Conservation (phyloP, 129 eudicot species). For the Artemisia argyi region DNA sequence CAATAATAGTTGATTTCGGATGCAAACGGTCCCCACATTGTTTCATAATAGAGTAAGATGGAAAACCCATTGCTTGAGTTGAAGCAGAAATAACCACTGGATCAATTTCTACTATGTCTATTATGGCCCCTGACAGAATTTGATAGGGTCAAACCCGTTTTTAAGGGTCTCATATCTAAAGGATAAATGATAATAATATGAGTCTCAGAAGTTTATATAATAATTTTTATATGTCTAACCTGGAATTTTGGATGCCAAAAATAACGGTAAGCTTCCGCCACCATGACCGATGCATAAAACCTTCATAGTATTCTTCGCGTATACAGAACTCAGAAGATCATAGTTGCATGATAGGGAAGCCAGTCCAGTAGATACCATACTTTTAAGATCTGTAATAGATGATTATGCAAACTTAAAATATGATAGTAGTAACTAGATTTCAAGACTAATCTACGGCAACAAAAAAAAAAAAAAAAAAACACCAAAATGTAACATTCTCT, state of each 20-base stretch:
- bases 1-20: slow-evolving; percentile 38
- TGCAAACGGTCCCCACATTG: slow-evolving; percentile 45
- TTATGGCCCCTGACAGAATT: slow-evolving; percentile 51
- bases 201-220: neutral
- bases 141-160: neutral
- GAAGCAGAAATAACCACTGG: slow-evolving; percentile 67
- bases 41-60: slow-evolving; percentile 56
- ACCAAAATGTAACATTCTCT: no score
- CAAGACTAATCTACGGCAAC: no score
- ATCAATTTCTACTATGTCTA: slow-evolving; percentile 78
- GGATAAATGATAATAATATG: neutral
- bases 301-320: slow-evolving; percentile 57
- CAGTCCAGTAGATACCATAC: slow-evolving; percentile 89
- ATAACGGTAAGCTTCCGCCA: slow-evolving; percentile 95
- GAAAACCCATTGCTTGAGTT: slow-evolving; percentile 77
- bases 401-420: neutral
- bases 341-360: slow-evolving; percentile 56
- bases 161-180: neutral
- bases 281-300: slow-evolving; percentile 93
- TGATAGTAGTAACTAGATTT: neutral
- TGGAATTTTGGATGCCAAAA: slow-evolving; percentile 70
- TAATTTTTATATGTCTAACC: slow-evolving; percentile 40
- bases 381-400: slow-evolving; percentile 67
- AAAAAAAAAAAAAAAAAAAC: no score
- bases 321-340: slow-evolving; percentile 54